Conservation (phyloP, 208 protist genomes). For the Crithidia bombi region DNA sequence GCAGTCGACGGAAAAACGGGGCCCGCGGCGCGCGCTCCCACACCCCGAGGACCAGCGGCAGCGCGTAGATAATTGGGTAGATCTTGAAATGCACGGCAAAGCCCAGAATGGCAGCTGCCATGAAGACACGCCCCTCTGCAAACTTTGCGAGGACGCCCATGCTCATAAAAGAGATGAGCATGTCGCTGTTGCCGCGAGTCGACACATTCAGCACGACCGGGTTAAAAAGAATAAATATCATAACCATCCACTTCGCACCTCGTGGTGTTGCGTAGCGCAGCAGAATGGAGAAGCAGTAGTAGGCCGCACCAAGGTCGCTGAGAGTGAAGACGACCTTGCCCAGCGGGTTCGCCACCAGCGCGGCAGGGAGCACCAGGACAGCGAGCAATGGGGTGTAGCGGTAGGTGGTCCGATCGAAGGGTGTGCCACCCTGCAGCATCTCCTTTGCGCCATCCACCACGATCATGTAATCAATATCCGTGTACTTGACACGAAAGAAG, state of each 20-base stretch:
- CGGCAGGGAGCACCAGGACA: constrained; percentile 80
- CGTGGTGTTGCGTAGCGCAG: constrained; percentile 55
- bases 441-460: constrained; percentile 93
- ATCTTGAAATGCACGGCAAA: constrained; percentile 93
- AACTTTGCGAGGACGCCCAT: constrained; percentile 81
- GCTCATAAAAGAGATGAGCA: constrained; percentile 89
- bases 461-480: constrained; percentile 97
- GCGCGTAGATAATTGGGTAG: constrained; percentile 93
- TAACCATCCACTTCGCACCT: constrained; percentile 75
- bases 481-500: constrained; percentile 93
- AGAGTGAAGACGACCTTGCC: constrained; percentile 91
- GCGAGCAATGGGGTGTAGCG: constrained; percentile 95
- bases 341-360: constrained; percentile 52
- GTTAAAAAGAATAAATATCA: constrained; percentile 90
- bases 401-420: constrained; percentile 94
- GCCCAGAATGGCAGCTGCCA: constrained; percentile 68
- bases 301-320: constrained; percentile 80
- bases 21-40: constrained; percentile 37
- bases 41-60: constrained; percentile 76
- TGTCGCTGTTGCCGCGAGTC: constrained; percentile 95
- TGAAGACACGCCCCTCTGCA: constrained; percentile 45
- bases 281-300: constrained; percentile 73
- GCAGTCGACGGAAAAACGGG: constrained; percentile 9
- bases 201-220: constrained; percentile 93
- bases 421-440: constrained; percentile 78